Evolutionary conservation across 1,139 yeast species (phyloP), one percentile per base, ranked within the genome.

Genomic region (Diutina neorugosa): DNA sequence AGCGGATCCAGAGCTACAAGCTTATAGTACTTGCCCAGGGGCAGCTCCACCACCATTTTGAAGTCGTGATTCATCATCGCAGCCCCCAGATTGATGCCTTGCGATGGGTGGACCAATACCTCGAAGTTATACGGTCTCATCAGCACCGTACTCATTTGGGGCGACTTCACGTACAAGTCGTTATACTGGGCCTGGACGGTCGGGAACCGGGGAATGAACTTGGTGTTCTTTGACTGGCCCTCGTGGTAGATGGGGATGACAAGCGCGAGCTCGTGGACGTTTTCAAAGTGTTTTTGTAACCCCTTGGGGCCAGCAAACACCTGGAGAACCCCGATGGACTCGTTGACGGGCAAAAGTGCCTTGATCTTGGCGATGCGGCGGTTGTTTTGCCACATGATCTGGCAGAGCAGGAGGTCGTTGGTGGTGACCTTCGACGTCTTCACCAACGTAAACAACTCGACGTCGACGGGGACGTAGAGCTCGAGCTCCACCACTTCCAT

Each of bases 101-200:
- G 69, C 2, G 85, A 74, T 4, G 93, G 91, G 61, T 80, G 81
- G 61, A 83, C 89, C 37, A 74, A 66, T 20, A 89, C 65, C 56
- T 76, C 78, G 64, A 90, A 89, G 54, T 71, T 77, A 60, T 87
- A 87, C 14, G 81, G 75, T 57, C 80, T 80, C 42, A 80, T 81
- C 42, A 69, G 71, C 18, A 77, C 69, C 57, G 77, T 75, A 57
- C 76, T 80, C 56, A 86, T 80, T 65, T 91, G 98, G 1, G 98
- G 98, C 60, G 85, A 87, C 55, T 80, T 77, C 54, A 93, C 79
- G 65, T 91, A 93, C 52, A 90, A 69, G 63, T 91, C 98, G 58
- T 84, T 81, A 52, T 76, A 74, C 62, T 79, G 82, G 52, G 87
- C 77, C 59, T 80, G 84, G 16, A 82, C 81, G 0, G 91, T 79